Evolutionary conservation across 148 eudicot genomes (phyloP), one percentile per base, ranked within the genome.

Genomic region (Cornus florida): DNA sequence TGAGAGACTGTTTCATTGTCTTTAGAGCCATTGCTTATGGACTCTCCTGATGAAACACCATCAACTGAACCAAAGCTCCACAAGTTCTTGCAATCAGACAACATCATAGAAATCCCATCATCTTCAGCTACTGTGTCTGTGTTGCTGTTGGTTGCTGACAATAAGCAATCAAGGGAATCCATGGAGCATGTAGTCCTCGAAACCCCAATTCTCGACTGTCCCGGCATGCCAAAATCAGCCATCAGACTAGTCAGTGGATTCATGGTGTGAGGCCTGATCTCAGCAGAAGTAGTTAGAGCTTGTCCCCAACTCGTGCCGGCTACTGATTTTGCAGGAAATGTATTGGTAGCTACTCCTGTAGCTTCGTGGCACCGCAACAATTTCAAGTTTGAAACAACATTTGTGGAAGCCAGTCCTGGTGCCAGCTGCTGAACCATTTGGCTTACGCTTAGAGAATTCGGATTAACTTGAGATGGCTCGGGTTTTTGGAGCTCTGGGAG

Each of bases 81-180:
- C 56, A 86, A 67, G 67, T 76, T 86, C 50, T 75, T 76, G 31
- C 77, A 75, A 53, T 88, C 87, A 0, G 91, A 80, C 59, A 86
- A 82, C 39, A 89, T 75, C 62, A 83, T 80, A 81, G 97, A 90
- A 71, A 90, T 88, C 56, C 83, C 92, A 79, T 85, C 88, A 39
- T 88, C 93, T 53, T 89, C 84, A 1, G 72, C 80, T 0, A 88
- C 77, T 9, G 86, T 77, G 33, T 90, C 92, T 0, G 90, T 85
- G 74, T 84, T 85, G 78, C 90, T 89, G 53, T 84, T 90, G 23
- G 93, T 82, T 31, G 77, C 87, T 10, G 90, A 88, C 22, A 87
- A 73, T 39, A 88, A 75, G 57, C 91, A 88, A 80, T 86, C 91
- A 22, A 87, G 78, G 35, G 90, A 82, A 5, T 83, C 93, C 32